phyloP scores from a whole-genome alignment of 2,329 filamentous ascomycete species.

The Lachnellula subtilissima region DNA sequence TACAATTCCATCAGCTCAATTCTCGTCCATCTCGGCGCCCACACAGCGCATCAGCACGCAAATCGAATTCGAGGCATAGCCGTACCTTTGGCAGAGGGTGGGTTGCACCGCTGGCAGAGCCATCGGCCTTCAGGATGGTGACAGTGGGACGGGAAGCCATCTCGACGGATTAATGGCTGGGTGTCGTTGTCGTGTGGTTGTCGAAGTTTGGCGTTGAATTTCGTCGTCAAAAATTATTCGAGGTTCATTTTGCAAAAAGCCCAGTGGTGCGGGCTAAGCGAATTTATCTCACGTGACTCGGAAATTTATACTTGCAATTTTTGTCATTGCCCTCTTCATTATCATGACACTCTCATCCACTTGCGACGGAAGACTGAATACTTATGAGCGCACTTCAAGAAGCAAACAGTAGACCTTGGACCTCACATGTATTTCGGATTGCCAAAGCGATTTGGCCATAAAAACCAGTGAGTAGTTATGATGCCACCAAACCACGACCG shows the following conservation, averaged over 20 bases:
- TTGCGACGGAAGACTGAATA: too few species aligned
- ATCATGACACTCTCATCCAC: too few species aligned
- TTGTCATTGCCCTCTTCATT: background rate
- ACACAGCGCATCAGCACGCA: background rate
- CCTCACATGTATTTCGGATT: too few species aligned
- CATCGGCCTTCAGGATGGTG: constrained; percentile 94
- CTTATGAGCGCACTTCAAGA: too few species aligned
- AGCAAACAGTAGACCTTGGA: too few species aligned
- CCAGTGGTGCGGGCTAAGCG: background rate
- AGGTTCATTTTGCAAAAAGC: background rate
- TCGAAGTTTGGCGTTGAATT: constrained; percentile 21
- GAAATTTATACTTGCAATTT: too few species aligned
- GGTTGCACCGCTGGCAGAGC: constrained; percentile 82
- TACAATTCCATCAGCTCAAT: constrained; percentile 20
- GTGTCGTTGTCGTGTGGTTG: constrained; percentile 22
- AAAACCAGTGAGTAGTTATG: too few species aligned
- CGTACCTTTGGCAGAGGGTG: constrained; percentile 74
- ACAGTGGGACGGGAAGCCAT: constrained; percentile 98
- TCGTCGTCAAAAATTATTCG: constrained; percentile 5
- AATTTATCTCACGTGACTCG: background rate
- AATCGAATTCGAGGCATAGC: constrained; percentile 3
- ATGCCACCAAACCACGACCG: too few species aligned
- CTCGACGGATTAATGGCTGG: constrained; percentile 28
- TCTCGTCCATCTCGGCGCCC: constrained; percentile 4
- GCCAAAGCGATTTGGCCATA: too few species aligned